phyloP scores from a whole-genome alignment of 1,139 yeast genomes.

The Meyerozyma carpophila region DNA sequence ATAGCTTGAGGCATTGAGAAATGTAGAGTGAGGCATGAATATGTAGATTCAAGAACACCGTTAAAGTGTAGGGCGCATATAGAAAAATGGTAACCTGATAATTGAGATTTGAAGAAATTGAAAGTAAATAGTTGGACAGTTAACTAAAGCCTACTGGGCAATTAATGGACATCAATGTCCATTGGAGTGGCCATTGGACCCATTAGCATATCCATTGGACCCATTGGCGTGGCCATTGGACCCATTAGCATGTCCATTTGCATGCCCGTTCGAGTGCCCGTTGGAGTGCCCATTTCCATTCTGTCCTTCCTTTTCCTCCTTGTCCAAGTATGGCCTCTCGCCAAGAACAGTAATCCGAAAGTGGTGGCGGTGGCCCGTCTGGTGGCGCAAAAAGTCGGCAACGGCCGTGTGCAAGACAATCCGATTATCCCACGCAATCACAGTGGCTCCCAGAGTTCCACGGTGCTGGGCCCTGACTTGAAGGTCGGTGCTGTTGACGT shows the following conservation, averaged over 20 bases:
- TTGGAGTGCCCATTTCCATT: conserved; percentile 6
- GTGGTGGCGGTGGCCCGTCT: conserved; percentile 18
- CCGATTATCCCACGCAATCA: conserved; percentile 23
- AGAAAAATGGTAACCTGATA: too few relatives aligned
- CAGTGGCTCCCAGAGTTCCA: conserved; percentile 18
- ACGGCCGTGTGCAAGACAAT: conserved; percentile 18
- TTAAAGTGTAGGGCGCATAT: too few relatives aligned
- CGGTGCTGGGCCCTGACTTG: conserved; percentile 22
- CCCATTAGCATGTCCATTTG: conserved; percentile 1
- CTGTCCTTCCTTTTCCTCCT: conserved; percentile 1
- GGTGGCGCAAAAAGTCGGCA: conserved; percentile 18
- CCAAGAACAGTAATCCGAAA: conserved; percentile 22
- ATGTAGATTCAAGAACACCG: too few relatives aligned
- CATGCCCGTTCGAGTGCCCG: conserved; percentile 6
- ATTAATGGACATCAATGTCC: too few relatives aligned
- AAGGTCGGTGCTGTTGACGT: conserved; percentile 19
- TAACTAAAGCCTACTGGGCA: too few relatives aligned
- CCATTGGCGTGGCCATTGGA: not conserved
- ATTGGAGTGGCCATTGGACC: not conserved
- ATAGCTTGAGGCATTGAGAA: too few relatives aligned
- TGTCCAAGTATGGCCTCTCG: conserved; percentile 18
- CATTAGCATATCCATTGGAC: not conserved
- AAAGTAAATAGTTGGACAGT: too few relatives aligned
- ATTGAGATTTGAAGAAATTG: too few relatives aligned
- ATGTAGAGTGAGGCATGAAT: too few relatives aligned